Conservation (phyloP, 805 yeast species). For the Metschnikowia similis region DNA sequence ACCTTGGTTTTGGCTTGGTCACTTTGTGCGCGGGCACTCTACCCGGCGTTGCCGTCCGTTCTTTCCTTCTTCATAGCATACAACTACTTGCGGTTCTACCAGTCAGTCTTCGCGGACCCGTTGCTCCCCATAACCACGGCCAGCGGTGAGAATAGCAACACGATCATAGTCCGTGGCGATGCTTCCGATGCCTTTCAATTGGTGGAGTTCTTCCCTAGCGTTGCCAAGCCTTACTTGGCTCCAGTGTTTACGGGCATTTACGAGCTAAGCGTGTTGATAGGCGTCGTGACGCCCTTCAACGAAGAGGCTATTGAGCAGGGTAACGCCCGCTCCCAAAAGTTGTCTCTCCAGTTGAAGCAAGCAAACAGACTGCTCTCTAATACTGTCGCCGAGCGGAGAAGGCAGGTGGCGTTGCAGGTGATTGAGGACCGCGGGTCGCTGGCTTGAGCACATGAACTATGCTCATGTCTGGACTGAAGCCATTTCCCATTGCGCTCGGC, state of each 20-base stretch:
- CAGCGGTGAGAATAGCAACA: constrained; percentile 21
- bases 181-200: constrained; percentile 87
- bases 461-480: not conserved
- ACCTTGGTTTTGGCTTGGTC: constrained; percentile 35
- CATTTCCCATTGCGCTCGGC: no score
- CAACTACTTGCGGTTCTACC: constrained; percentile 75
- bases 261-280: constrained; percentile 37
- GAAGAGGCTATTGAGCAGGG: constrained; percentile 69
- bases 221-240: constrained; percentile 46
- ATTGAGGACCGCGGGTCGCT: constrained; percentile 55
- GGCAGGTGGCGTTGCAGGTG: constrained; percentile 72
- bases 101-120: constrained; percentile 51
- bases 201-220: constrained; percentile 77
- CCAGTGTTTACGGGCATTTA: constrained; percentile 44
- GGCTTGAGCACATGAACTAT: not conserved
- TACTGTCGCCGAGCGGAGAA: constrained; percentile 66
- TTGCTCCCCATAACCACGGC: constrained; percentile 45
- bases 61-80: constrained; percentile 66
- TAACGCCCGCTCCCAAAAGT: constrained; percentile 64
- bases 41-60: constrained; percentile 54
- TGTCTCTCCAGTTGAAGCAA: constrained; percentile 48
- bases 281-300: constrained; percentile 58
- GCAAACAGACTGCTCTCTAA: constrained; percentile 34
- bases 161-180: constrained; percentile 57
- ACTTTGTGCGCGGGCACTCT: constrained; percentile 27